These are phyloP conservation scores for Alternaria angustiovoidea DNA, from an alignment of 2,329 filamentous ascomycete species.

Conservation along the genomic window DNA sequence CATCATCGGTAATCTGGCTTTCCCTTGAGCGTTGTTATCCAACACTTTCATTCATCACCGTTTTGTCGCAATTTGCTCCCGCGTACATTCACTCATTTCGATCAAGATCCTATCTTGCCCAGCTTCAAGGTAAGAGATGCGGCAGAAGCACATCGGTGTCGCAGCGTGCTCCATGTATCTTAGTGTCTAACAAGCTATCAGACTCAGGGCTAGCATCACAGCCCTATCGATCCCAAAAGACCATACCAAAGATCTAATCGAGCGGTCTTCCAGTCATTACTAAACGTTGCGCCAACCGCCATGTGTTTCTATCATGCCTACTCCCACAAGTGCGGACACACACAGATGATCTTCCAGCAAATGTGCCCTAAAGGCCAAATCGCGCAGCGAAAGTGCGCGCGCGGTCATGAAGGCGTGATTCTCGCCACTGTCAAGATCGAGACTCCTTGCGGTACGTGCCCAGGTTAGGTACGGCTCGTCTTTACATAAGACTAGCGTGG, in stretches of 20 bases:
- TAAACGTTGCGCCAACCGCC: not conserved
- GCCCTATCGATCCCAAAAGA: not conserved
- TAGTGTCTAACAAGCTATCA: not conserved
- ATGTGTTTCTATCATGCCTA: conserved; percentile 61
- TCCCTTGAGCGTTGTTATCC: not conserved
- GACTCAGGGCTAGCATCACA: not conserved
- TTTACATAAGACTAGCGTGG: not conserved
- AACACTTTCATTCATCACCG: not conserved
- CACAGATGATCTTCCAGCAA: conserved; percentile 47
- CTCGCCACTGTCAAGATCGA: conserved; percentile 43
- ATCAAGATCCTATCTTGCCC: not conserved
- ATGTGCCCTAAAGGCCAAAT: conserved; percentile 42
- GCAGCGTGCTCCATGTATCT: not conserved
- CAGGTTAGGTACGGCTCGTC: conserved; percentile 27
- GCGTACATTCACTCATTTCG: not conserved
- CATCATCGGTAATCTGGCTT: not conserved
- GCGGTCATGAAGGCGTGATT: conserved; percentile 43
- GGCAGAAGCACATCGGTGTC: not conserved
- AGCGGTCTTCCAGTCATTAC: not conserved
- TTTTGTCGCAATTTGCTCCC: not conserved
- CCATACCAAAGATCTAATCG: not conserved
- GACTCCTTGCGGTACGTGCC: conserved; percentile 35
- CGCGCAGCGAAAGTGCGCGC: conserved; percentile 42
- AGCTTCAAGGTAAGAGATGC: not conserved
- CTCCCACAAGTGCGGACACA: conserved; percentile 56